Conservation (phyloP, 768 basidiomycete species). For the Kwoniella botswanensis region DNA sequence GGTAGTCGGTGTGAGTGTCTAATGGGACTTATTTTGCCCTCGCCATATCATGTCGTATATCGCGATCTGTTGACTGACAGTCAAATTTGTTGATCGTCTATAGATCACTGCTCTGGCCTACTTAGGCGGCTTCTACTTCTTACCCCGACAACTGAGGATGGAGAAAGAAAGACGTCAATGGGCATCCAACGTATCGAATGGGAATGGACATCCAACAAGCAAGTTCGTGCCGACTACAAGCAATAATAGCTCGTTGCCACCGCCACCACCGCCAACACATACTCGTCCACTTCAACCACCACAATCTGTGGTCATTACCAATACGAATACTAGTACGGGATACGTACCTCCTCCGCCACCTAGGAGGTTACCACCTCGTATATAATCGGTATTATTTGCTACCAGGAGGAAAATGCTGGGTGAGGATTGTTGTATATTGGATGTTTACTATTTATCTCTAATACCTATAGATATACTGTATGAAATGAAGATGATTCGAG, state of each 20-base stretch:
- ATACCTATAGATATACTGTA: too few species aligned
- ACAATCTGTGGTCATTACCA: background rate
- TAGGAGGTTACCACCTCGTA: conserved; percentile 21
- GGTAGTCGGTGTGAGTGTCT: conserved; percentile 36
- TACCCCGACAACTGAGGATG: conserved; percentile 23
- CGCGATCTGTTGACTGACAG: too few species aligned
- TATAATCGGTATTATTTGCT: background rate
- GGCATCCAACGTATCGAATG: conserved; percentile 7
- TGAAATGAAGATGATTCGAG: too few species aligned
- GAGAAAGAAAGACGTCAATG: conserved; percentile 21
- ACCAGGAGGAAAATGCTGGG: background rate
- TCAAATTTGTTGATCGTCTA: too few species aligned
- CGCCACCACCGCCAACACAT: background rate
- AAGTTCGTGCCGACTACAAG: background rate
- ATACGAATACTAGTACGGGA: background rate
- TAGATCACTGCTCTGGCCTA: conserved; percentile 25
- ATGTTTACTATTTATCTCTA: too few species aligned
- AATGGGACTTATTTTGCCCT: too few species aligned
- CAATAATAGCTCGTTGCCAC: background rate
- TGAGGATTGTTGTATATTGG: too few species aligned
- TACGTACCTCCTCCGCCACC: conserved; percentile 12
- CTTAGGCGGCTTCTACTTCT: conserved; percentile 21
- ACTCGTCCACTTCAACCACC: background rate
- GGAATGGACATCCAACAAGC: background rate
- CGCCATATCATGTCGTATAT: too few species aligned